Conservation (phyloP, 2,329 filamentous ascomycete species). For the Monosporascus sp. region DNA sequence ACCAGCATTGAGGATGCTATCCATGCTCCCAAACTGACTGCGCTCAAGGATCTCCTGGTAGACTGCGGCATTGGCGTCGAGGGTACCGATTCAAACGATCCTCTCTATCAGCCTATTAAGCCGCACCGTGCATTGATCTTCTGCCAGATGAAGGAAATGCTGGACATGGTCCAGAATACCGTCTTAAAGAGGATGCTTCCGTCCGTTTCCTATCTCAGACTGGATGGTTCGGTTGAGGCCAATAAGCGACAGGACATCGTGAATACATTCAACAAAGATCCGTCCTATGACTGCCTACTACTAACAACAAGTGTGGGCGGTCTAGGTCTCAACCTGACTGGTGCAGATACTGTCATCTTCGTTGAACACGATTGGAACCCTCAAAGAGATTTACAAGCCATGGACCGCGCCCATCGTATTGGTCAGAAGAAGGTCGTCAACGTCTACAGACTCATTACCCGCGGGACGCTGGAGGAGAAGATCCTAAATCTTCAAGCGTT, state of each 20-base stretch:
- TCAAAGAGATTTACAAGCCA: constrained; percentile 96
- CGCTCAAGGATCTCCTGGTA: constrained; percentile 87
- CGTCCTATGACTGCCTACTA: constrained; percentile 89
- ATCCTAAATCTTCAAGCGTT: constrained; percentile 96
- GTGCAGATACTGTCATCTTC: constrained; percentile 97
- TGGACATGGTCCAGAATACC: constrained; percentile 96
- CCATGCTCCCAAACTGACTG: constrained; percentile 89
- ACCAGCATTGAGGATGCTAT: constrained; percentile 77
- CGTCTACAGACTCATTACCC: constrained; percentile 92
- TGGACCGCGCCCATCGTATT: constrained; percentile 97
- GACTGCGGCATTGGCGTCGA: constrained; percentile 93
- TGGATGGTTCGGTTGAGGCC: constrained; percentile 89
- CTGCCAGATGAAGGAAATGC: constrained; percentile 99
- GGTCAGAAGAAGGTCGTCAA: constrained; percentile 99
- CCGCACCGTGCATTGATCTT: constrained; percentile 95
- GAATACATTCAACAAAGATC: constrained; percentile 97
- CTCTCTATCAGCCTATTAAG: constrained; percentile 75
- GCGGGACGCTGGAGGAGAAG: constrained; percentile 96
- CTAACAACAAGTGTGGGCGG: constrained; percentile 94
- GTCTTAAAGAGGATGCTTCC: constrained; percentile 89
- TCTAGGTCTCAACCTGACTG: constrained; percentile 88
- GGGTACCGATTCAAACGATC: constrained; percentile 52
- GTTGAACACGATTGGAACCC: constrained; percentile 99
- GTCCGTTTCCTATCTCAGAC: constrained; percentile 84
- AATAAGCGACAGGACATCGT: constrained; percentile 95